Percentiles rank a stretch among this genome's conserved stretches.
These are phyloP conservation scores for Quercus phellos DNA, from an alignment of 331 rosid genomes.

Conservation along the genomic window DNA sequence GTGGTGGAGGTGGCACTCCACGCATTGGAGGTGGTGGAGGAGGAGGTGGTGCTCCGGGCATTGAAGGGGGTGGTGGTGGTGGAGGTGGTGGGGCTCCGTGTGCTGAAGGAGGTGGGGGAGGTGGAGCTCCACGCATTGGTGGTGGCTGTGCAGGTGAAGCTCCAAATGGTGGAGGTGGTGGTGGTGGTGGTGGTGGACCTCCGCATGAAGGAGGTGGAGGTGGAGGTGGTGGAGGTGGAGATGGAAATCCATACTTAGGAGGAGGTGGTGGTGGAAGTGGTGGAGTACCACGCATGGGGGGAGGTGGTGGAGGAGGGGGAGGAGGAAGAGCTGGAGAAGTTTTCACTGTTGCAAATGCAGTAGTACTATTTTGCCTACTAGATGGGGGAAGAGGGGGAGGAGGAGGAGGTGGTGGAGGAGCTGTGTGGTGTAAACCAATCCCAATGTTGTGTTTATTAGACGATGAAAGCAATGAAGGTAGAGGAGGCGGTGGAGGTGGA, in stretches of 20 bases:
- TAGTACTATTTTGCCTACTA: conserved; percentile 29
- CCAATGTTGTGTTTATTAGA: conserved; percentile 5
- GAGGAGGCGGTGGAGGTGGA: conserved; percentile 33
- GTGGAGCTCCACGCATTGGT: background rate
- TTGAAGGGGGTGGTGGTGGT: background rate
- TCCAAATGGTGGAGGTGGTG: conserved; percentile 10
- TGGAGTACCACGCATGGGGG: conserved; percentile 14
- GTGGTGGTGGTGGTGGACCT: conserved; percentile 20
- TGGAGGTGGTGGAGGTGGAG: conserved; percentile 5
- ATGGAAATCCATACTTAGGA: background rate
- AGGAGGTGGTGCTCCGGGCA: conserved; percentile 11
- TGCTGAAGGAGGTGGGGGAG: conserved; percentile 26
- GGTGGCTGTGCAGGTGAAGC: conserved; percentile 20
- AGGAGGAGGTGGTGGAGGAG: conserved; percentile 20
- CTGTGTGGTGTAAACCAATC: conserved; percentile 4
- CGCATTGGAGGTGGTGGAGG: background rate
- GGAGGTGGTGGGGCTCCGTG: conserved; percentile 14
- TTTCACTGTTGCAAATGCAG: background rate
- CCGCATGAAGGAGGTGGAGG: conserved; percentile 8
- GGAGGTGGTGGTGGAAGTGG: conserved; percentile 29
- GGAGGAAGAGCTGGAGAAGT: conserved; percentile 20
- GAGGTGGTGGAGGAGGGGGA: conserved; percentile 24
- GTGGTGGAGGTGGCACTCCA: conserved; percentile 16
- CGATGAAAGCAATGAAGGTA: conserved; percentile 24
- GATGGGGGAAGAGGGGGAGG: conserved; percentile 26